Conservation (phyloP, 495 filamentous ascomycete genomes). For the Penicillium subrubescens region DNA sequence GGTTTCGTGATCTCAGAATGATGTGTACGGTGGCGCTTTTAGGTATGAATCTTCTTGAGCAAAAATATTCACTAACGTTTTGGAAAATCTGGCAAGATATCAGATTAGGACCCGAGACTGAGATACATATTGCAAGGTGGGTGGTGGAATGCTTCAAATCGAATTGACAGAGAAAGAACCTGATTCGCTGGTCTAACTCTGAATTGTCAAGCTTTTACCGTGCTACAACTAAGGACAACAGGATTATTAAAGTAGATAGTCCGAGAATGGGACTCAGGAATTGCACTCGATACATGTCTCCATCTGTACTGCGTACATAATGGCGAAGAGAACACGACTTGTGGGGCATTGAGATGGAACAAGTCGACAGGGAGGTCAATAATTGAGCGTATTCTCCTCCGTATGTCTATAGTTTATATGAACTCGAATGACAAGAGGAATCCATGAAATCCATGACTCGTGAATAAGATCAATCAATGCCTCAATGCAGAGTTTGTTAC, state of each 20-base stretch:
- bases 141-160: neutral
- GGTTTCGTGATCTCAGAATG: slow-evolving; percentile 4
- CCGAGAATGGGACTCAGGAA: too few species aligned
- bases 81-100: neutral
- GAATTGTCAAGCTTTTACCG: neutral
- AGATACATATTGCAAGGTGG: neutral
- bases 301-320: too few species aligned
- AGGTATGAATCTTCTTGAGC: neutral
- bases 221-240: neutral
- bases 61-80: neutral
- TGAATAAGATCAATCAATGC: neutral
- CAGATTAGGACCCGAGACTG: neutral
- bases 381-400: neutral
- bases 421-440: neutral
- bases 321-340: too few species aligned
- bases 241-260: neutral
- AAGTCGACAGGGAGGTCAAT: neutral
- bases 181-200: neutral
- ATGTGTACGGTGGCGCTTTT: neutral
- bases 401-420: neutral
- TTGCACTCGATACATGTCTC: too few species aligned
- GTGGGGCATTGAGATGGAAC: too few species aligned
- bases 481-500: neutral
- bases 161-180: neutral
- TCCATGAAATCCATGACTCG: neutral